phyloP scores from a whole-genome alignment of 1,284 basidiomycete genomes.

The Trichosporon sp. region DNA sequence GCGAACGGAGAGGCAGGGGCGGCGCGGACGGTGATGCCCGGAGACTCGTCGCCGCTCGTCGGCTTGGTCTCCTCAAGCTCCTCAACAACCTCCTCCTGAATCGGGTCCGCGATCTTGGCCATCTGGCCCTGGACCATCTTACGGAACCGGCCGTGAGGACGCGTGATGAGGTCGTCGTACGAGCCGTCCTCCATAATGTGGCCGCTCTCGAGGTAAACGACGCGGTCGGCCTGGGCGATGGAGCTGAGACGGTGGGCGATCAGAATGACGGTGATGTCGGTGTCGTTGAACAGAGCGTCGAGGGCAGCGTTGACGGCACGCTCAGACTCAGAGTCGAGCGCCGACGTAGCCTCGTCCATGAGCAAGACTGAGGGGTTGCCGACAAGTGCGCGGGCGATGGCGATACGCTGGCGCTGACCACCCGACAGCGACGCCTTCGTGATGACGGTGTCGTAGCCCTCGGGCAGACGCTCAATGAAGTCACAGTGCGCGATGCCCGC shows the following conservation, averaged over 20 bases:
- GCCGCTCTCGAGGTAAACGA: conserved; percentile 53
- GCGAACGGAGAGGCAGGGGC: conserved; percentile 17
- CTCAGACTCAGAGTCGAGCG: conserved; percentile 45
- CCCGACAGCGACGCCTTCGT: conserved; percentile 49
- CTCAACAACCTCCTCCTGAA: conserved; percentile 14
- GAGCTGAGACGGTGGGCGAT: conserved; percentile 54
- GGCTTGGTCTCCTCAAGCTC: conserved; percentile 2
- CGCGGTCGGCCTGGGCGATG: conserved; percentile 52
- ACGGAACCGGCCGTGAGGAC: conserved; percentile 41
- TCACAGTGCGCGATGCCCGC: conserved; percentile 46
- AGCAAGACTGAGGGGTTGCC: conserved; percentile 51
- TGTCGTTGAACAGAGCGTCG: conserved; percentile 49
- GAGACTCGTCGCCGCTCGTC: neutral
- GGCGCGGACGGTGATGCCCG: conserved; percentile 9
- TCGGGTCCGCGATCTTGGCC: conserved; percentile 40
- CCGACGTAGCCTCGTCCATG: conserved; percentile 48
- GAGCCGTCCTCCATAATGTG: conserved; percentile 51
- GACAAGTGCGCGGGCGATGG: conserved; percentile 54
- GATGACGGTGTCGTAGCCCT: conserved; percentile 47
- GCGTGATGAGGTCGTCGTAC: conserved; percentile 49
- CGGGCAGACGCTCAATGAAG: conserved; percentile 44
- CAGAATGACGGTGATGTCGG: conserved; percentile 53
- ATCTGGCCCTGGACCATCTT: conserved; percentile 48
- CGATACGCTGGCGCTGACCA: conserved; percentile 53
- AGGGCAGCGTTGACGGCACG: conserved; percentile 50